Percentiles rank a stretch among this genome's conserved stretches.
phyloP scores from a whole-genome alignment of 352 stramenopile genomes.

The Phytophthora hibernalis region DNA sequence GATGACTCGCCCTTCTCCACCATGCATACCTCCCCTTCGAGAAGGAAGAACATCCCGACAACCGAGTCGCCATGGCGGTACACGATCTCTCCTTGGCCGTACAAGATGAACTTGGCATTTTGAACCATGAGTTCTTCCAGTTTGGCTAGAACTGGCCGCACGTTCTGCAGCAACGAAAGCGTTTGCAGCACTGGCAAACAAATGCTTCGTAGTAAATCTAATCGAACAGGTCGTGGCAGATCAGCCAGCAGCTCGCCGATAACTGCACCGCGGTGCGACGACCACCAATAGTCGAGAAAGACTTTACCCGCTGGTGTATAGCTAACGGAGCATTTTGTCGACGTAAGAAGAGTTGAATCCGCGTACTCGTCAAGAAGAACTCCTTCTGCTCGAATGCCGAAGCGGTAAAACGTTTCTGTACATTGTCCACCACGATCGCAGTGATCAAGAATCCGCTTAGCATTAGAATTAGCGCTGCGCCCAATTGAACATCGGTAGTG shows the following conservation, averaged over 20 bases:
- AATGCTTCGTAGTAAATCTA: slow-evolving; percentile 53
- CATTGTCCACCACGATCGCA: slow-evolving; percentile 50
- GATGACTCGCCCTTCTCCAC: slow-evolving; percentile 25
- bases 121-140: slow-evolving; percentile 52
- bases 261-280: slow-evolving; percentile 54
- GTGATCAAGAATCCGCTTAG: slow-evolving; percentile 48
- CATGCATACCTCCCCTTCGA: slow-evolving; percentile 60
- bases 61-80: slow-evolving; percentile 63
- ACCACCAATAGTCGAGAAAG: slow-evolving; percentile 73
- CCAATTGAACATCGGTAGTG: slow-evolving; percentile 38
- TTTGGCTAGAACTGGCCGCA: slow-evolving; percentile 36
- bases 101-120: slow-evolving; percentile 56
- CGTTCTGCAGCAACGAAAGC: slow-evolving; percentile 40
- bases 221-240: slow-evolving; percentile 48
- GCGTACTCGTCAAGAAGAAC: slow-evolving; percentile 52
- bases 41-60: slow-evolving; percentile 57
- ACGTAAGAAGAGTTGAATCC: slow-evolving; percentile 58
- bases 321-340: slow-evolving; percentile 52
- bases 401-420: slow-evolving; percentile 59
- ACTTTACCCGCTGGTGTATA: slow-evolving; percentile 58
- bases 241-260: slow-evolving; percentile 53
- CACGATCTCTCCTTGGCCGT: slow-evolving; percentile 60
- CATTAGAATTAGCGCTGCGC: slow-evolving; percentile 51
- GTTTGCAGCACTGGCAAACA: slow-evolving; percentile 52
- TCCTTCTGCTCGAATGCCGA: slow-evolving; percentile 63